A percentile compares a stretch with the other conserved stretches of the same genome.
Conservation (phyloP, 108 stramenopile species). For the Asterionellopsis glacialis region DNA sequence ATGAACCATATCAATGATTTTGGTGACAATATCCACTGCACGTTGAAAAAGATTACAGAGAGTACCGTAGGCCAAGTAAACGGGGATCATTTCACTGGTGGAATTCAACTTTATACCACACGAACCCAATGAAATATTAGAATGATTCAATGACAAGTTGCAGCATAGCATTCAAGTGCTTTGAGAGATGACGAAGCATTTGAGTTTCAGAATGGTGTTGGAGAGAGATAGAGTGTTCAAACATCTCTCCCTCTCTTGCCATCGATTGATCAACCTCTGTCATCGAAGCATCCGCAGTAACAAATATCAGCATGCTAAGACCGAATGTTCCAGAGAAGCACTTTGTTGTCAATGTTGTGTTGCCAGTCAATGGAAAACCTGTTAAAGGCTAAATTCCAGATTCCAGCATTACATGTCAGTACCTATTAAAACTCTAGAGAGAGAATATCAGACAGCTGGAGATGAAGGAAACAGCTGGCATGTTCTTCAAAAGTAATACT, state of each 20-base stretch:
- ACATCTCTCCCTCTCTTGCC: slow-evolving; percentile 71
- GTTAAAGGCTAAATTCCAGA: too few species aligned
- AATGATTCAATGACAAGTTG: slow-evolving; percentile 95
- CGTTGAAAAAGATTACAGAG: slow-evolving; percentile 95
- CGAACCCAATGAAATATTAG: slow-evolving; percentile 98
- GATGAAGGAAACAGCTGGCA: too few species aligned
- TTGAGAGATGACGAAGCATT: slow-evolving; percentile 98
- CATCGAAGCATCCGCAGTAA: slow-evolving; percentile 67
- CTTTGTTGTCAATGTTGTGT: slow-evolving; percentile 68
- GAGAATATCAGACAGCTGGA: too few species aligned
- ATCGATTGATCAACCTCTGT: slow-evolving; percentile 51
- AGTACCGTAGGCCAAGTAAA: slow-evolving; percentile 98
- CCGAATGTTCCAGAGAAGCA: slow-evolving; percentile 72
- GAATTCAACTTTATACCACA: slow-evolving; percentile 99
- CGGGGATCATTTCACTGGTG: slow-evolving; percentile 97
- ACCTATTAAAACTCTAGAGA: too few species aligned
- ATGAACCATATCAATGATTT: slow-evolving; percentile 87
- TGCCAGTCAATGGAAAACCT: too few species aligned
- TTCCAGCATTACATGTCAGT: too few species aligned
- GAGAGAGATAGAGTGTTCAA: slow-evolving; percentile 96
- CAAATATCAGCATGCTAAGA: slow-evolving; percentile 39
- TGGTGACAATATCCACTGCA: slow-evolving; percentile 94
- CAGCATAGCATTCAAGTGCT: slow-evolving; percentile 91
- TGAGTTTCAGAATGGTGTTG: slow-evolving; percentile 94
- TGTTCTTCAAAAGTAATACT: too few species aligned